These are phyloP conservation scores for Cercospora sesami DNA, from an alignment of 2,329 filamentous ascomycete genomes.

Conservation along the genomic window DNA sequence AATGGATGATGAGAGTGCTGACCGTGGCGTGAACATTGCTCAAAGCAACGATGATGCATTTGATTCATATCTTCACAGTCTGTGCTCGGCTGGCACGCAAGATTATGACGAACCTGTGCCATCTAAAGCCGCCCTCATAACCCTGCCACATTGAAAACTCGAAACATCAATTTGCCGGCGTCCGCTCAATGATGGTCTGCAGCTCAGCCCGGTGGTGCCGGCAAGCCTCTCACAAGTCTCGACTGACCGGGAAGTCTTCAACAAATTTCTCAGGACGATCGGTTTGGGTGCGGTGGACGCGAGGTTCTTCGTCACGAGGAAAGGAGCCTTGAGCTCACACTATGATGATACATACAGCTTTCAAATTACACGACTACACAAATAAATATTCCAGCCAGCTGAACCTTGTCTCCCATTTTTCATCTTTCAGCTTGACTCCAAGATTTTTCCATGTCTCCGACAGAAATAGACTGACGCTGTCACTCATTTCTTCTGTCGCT, in stretches of 20 bases:
- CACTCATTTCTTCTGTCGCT: background rate
- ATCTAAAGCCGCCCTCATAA: background rate
- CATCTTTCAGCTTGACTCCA: background rate
- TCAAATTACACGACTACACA: background rate
- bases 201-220: too few relatives aligned
- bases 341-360: too few relatives aligned
- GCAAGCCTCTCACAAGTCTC: too few relatives aligned
- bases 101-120: background rate
- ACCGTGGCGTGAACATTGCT: slow-evolving; percentile 9
- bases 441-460: background rate
- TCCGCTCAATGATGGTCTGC: background rate
- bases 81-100: background rate
- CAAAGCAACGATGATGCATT: background rate
- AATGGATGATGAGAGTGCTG: slow-evolving; percentile 70
- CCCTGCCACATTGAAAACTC: background rate
- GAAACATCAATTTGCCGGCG: background rate
- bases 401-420: background rate
- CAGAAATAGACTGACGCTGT: background rate
- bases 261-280: background rate
- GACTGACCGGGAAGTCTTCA: background rate
- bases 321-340: too few relatives aligned
- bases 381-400: background rate
- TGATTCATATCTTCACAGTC: background rate
- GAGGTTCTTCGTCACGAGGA: background rate
- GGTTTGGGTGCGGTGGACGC: background rate